Percentiles rank a stretch among this genome's conserved stretches.
These are phyloP conservation scores for Aspergillus felis DNA, from an alignment of 2,329 filamentous ascomycete species.

Conservation along the genomic window DNA sequence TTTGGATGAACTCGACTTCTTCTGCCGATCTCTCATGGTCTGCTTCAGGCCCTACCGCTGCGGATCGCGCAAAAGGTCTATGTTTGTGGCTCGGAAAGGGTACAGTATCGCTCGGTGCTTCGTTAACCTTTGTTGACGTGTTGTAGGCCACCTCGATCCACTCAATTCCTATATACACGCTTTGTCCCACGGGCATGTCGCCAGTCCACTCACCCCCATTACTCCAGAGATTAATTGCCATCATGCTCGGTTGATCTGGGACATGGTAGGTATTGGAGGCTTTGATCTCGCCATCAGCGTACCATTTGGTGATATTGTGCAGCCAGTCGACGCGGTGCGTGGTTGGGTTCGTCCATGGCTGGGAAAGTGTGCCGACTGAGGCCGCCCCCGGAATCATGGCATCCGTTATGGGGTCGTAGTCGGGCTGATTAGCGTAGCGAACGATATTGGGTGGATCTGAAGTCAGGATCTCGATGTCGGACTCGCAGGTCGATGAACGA, in stretches of 20 bases:
- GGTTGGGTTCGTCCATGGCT: slow-evolving; percentile 39
- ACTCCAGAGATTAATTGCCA: slow-evolving; percentile 43
- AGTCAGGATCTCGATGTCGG: slow-evolving; percentile 53
- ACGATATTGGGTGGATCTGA: slow-evolving; percentile 42
- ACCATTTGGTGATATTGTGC: slow-evolving; percentile 33
- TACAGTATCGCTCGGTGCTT: neutral
- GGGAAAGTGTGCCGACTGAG: slow-evolving; percentile 24
- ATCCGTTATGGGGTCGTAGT: slow-evolving; percentile 35
- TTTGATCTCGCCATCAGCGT: slow-evolving; percentile 28
- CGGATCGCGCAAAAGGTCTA: neutral
- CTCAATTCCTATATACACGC: slow-evolving; percentile 38
- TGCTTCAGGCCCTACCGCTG: neutral
- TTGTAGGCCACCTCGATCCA: slow-evolving; percentile 43
- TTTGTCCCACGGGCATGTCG: slow-evolving; percentile 35
- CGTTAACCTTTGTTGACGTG: slow-evolving; percentile 16
- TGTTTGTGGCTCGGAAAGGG: neutral
- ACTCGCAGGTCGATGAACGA: slow-evolving; percentile 44
- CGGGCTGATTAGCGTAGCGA: slow-evolving; percentile 42
- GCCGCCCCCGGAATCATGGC: slow-evolving; percentile 32
- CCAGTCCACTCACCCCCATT: slow-evolving; percentile 41
- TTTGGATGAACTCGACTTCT: neutral
- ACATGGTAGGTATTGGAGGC: slow-evolving; percentile 34
- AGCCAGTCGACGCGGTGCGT: slow-evolving; percentile 43
- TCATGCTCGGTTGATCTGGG: slow-evolving; percentile 32
- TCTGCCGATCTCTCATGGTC: neutral